Evolutionary conservation across 495 filamentous ascomycete species (phyloP).

Genomic region (Talaromyces nanjingensis): DNA sequence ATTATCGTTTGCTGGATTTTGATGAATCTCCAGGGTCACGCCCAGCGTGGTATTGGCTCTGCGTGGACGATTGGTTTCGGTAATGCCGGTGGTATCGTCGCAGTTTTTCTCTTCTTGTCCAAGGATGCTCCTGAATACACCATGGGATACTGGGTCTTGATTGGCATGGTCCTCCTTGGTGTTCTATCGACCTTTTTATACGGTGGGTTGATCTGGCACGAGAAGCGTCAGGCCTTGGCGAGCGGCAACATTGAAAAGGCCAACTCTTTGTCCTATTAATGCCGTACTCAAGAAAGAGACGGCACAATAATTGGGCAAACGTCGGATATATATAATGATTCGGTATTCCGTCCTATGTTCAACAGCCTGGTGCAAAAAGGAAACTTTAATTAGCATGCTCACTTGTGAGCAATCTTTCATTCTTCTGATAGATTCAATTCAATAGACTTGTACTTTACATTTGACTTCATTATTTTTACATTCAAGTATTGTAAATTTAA

Average conservation of each 20-base stretch:
- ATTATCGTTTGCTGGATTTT: constrained; percentile 27
- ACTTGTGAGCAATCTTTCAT: not conserved
- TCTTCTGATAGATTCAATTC: not conserved
- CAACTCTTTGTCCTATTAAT: not conserved
- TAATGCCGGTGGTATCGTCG: constrained; percentile 34
- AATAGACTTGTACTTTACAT: not conserved
- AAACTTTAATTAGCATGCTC: not conserved
- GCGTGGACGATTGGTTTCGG: constrained; percentile 23
- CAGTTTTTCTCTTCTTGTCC: constrained; percentile 28
- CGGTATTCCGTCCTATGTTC: not conserved
- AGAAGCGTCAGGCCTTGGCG: not conserved
- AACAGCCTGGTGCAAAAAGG: not conserved
- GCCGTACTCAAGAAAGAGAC: too few species aligned
- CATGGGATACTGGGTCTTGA: constrained; percentile 24
- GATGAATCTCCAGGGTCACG: constrained; percentile 25
- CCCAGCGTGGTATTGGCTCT: constrained; percentile 22
- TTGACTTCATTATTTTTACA: not conserved
- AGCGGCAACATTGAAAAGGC: constrained; percentile 6
- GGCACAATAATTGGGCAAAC: not conserved
- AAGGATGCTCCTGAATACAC: constrained; percentile 27
- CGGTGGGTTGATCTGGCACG: constrained; percentile 6
- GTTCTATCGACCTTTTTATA: constrained; percentile 14
- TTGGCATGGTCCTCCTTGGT: constrained; percentile 10
- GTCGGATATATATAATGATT: not conserved
- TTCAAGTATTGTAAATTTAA: too few species aligned